phyloP scores from a whole-genome alignment of 164 flowering plant genomes.

The Vitis vinifera region ASM3070453v1 NC_081808.1:21301501-21302000 shows the following conservation, averaged over 20 bases:
- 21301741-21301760: slow-evolving; percentile 43
- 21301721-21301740: slow-evolving; percentile 30
- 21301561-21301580: slow-evolving; percentile 61
- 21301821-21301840: slow-evolving; percentile 49
- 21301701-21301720: slow-evolving; percentile 20
- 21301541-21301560: slow-evolving; percentile 26
- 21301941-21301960: not conserved
- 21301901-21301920: too few species aligned
- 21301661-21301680: slow-evolving; percentile 43
- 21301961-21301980: not conserved
- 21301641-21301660: slow-evolving; percentile 22
- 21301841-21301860: slow-evolving; percentile 19
- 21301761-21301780: slow-evolving; percentile 24
- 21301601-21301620: slow-evolving; percentile 12
- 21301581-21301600: slow-evolving; percentile 49
- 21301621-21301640: slow-evolving; percentile 1
- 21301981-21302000: too few species aligned
- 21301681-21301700: slow-evolving; percentile 24
- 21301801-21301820: slow-evolving; percentile 36
- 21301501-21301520: slow-evolving; percentile 26
- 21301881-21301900: slow-evolving; percentile 17
- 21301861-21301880: slow-evolving; percentile 11
- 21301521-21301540: slow-evolving; percentile 11
- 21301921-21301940: too few species aligned
- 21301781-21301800: slow-evolving; percentile 37